Base-by-base conservation (phyloP, 2,329 filamentous ascomycete genomes). In the Pseudogymnoascus sp. region DNA sequence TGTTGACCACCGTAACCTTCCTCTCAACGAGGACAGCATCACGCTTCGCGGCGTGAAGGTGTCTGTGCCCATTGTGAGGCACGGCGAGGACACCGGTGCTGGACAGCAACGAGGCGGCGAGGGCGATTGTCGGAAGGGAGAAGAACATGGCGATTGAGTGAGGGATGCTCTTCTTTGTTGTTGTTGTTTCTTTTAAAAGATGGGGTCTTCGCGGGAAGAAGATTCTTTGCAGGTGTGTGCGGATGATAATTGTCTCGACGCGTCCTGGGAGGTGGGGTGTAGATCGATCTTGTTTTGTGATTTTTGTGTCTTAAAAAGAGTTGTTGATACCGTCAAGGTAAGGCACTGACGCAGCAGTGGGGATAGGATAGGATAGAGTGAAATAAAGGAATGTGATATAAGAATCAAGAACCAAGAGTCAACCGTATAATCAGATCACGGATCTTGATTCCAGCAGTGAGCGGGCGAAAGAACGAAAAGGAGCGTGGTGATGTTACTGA, bases 41-140 rank as follows among this genome's bases (percentile, higher is more conserved):
- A 31, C 46, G 46, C 46, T 53, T 70, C 17, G 71, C 65, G 17
- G 70, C 67, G 40, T 63, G 66, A 19, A 68, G 65, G 9, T 66
- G 29, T 19, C 67, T 66, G 63, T 71, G 60, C 7, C 60, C 60
- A 13, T 9, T 42, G 60, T 62, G 60, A 33, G 64, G 67, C 21
- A 65, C 66, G 59, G 69, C 68, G 17, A 70, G 33, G 56, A 66
- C 68, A 62, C 70, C 68, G 61, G 69, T 69, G 64, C 68, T 70
- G 67, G 69, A 67, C 69, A 72, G 70, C 68, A 73, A 69, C 68
- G 69, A 62, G 33, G 70, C 69, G 65, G 71, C 65, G 61, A 71
- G 59, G 67, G 68, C 70, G 38, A 70, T 53, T 59, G 44, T 70
- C 29, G 67, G 66, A 64, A 71, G 64, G 7, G 67, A 64, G 60